Conservation (phyloP, 2,329 filamentous ascomycete species). For the Pseudogymnoascus sp. region DNA sequence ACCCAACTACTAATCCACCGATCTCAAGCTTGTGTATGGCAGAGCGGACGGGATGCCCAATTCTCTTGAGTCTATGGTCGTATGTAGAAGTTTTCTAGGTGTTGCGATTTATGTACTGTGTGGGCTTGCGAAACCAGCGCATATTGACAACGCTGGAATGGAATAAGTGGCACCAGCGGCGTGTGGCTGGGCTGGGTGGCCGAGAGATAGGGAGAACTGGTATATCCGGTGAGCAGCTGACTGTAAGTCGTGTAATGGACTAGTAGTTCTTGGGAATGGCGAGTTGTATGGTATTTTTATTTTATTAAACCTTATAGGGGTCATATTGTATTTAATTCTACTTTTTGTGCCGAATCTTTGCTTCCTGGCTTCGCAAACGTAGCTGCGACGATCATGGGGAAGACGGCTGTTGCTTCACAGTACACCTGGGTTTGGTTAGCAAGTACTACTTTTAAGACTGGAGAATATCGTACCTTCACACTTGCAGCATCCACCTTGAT, state of each 20-base stretch:
- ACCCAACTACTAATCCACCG: too few species aligned
- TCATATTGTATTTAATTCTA: conserved; percentile 11
- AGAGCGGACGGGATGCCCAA: too few species aligned
- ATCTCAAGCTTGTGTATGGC: too few species aligned
- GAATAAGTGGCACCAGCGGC: neutral
- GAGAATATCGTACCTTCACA: conserved; percentile 63
- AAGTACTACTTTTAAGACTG: neutral
- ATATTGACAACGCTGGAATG: too few species aligned
- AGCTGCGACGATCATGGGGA: conserved; percentile 59
- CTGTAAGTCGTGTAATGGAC: neutral
- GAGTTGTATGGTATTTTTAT: neutral
- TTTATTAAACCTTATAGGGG: neutral
- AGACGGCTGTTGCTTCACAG: conserved; percentile 56
- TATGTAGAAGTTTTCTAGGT: too few species aligned
- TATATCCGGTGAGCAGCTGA: neutral
- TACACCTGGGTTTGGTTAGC: conserved; percentile 42
- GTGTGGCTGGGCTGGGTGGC: neutral
- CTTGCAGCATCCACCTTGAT: conserved; percentile 82
- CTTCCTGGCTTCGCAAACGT: conserved; percentile 49
- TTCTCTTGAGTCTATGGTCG: too few species aligned
- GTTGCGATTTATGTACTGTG: too few species aligned
- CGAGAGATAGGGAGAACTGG: neutral
- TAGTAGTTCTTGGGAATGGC: neutral
- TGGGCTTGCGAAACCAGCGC: too few species aligned
- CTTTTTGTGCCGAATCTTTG: neutral